Evolutionary conservation across 768 basidiomycete species (phyloP), one percentile per base, ranked within the genome.

Genomic region (Collybia sordida): DNA sequence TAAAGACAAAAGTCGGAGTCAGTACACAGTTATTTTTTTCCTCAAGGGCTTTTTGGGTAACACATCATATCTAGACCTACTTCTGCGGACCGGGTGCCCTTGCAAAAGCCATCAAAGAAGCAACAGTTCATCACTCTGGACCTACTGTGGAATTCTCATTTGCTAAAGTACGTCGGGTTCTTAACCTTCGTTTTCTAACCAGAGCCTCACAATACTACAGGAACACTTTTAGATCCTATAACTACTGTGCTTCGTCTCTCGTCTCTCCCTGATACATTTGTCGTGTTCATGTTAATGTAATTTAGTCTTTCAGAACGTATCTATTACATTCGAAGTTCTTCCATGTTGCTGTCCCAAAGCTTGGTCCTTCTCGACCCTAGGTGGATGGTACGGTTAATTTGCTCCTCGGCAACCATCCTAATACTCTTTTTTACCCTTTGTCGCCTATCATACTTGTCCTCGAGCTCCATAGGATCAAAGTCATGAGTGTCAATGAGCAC

Each of bases 1-100:
- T 93, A 47, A 90, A 83, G 71, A 93, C 88, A 41, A 89, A 80
- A 64, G 87, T 98, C 56, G 89, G 84, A 28, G 90, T 93, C 68
- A 64, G 86, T 77, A 42, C 14, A 9, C 24, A 25, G 23, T 36
- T 15, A 42, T 45, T 44, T 47, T 49, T 41, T 43, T 38, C 43
- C 31, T 44, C 22, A 48, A 14, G 57, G 18, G 27, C 45, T n/a
- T 41, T 55, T 34, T 42, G 19, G 47, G 28, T 27, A 49, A 19
- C 46, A 70, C 47, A 11, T 43, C 31, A 44, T 37, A 37, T 47
- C 14, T 47, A 88, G 87, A 90, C 91, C 11, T 93, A 91, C 71
- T 94, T 92, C 76, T 94, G 93, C 61, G 93, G 93, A 24, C 91
- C 93, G 19, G 78, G 78, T 47, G 74, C 64, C 17, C 76, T 97